Conservation (phyloP, 441 rosid species). For the Metrosideros polymorpha region DNA sequence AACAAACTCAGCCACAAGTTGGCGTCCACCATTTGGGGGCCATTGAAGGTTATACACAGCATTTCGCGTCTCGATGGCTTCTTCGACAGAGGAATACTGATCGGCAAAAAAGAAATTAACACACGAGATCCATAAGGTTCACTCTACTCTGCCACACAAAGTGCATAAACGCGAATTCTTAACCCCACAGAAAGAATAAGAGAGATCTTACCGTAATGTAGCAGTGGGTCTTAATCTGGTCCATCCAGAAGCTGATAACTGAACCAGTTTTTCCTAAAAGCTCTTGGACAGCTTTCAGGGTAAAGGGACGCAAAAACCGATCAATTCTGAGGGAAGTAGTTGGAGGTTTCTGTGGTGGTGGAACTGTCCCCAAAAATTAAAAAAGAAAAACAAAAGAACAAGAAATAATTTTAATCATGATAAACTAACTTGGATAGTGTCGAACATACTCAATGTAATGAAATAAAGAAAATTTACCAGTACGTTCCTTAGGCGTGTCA, state of each 20-base stretch:
- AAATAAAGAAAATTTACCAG: slow-evolving; percentile 46
- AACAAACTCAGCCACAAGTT: slow-evolving; percentile 73
- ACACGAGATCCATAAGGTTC: not conserved
- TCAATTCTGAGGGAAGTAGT: slow-evolving; percentile 81
- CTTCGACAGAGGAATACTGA: slow-evolving; percentile 83
- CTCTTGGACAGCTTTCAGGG: slow-evolving; percentile 95
- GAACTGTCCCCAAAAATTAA: slow-evolving; percentile 44
- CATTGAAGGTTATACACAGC: slow-evolving; percentile 89
- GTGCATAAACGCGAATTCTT: not conserved
- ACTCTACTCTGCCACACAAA: not conserved
- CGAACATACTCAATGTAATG: not conserved
- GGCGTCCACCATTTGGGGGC: slow-evolving; percentile 94
- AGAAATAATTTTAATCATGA: not conserved
- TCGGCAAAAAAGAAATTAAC: slow-evolving; percentile 8
- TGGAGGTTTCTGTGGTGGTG: slow-evolving; percentile 66
- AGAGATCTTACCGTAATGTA: slow-evolving; percentile 62
- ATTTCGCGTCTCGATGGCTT: slow-evolving; percentile 76
- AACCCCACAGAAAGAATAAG: not conserved
- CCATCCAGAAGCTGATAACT: slow-evolving; percentile 91
- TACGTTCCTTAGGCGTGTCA: slow-evolving; percentile 70
- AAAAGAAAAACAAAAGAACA: not conserved
- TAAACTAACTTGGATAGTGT: not conserved
- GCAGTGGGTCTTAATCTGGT: slow-evolving; percentile 94
- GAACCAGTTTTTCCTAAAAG: slow-evolving; percentile 82
- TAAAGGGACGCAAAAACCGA: slow-evolving; percentile 85